These are phyloP conservation scores for Chamaenerion angustifolium DNA, from an alignment of 345 rosid genomes.

Conservation along the genomic window DNA sequence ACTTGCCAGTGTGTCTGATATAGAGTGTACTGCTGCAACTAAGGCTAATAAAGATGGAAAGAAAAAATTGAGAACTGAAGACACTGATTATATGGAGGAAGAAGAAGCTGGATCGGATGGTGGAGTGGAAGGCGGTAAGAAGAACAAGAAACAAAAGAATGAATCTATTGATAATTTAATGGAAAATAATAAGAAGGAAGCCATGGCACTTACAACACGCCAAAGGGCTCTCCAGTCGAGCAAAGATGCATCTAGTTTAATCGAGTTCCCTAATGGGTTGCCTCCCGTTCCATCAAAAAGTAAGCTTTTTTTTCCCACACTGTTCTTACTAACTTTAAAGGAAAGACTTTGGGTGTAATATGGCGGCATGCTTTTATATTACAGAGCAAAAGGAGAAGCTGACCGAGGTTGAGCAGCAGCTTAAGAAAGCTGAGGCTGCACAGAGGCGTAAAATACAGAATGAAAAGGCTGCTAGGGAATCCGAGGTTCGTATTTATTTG, in stretches of 20 bases:
- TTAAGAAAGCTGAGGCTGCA: conserved; percentile 86
- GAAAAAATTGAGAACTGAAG: conserved; percentile 36
- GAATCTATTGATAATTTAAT: conserved; percentile 39
- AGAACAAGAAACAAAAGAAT: conserved; percentile 32
- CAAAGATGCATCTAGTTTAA: conserved; percentile 39
- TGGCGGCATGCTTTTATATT: background rate
- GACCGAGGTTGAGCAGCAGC: conserved; percentile 69
- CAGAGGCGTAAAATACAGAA: conserved; percentile 79
- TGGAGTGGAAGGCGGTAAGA: conserved; percentile 30
- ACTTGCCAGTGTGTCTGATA: conserved; percentile 43
- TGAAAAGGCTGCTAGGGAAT: conserved; percentile 79
- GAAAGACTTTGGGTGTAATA: too few relatives aligned
- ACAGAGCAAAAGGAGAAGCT: conserved; percentile 82
- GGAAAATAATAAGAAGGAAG: conserved; percentile 53
- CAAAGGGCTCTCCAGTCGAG: conserved; percentile 88
- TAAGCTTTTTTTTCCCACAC: conserved; percentile 38
- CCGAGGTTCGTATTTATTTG: conserved; percentile 44
- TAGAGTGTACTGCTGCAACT: conserved; percentile 22
- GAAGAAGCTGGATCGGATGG: conserved; percentile 29
- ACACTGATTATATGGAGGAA: conserved; percentile 48
- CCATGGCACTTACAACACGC: conserved; percentile 54
- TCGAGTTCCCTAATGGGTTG: conserved; percentile 85
- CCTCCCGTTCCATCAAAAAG: conserved; percentile 91
- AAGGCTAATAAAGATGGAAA: conserved; percentile 37
- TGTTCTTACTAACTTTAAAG: too few relatives aligned